These are phyloP conservation scores for Neurospora sp. DNA, from an alignment of 495 filamentous ascomycete genomes.

Conservation along the genomic window DNA sequence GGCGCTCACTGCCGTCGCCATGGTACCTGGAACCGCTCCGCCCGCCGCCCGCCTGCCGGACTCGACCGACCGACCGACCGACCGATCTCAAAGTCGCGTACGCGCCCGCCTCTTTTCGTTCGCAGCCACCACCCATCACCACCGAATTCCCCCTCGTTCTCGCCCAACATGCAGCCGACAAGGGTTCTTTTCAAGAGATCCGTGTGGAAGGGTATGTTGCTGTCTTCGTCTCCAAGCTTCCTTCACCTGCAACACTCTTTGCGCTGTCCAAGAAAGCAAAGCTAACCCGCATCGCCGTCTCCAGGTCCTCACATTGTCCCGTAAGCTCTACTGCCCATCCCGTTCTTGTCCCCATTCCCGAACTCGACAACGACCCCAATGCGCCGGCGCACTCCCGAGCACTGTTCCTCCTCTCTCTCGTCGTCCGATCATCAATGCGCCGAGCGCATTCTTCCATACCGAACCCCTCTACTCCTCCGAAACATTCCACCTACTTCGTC, in stretches of 20 bases:
- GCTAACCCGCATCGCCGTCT: conserved; percentile 1
- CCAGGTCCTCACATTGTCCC: conserved; percentile 63
- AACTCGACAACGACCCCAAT: background rate
- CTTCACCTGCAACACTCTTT: background rate
- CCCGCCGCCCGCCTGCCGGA: background rate
- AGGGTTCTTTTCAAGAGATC: conserved; percentile 43
- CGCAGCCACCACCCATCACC: background rate
- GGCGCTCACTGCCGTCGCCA: background rate
- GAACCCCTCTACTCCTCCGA: no score
- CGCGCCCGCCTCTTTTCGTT: background rate
- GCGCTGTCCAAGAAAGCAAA: conserved; percentile 6
- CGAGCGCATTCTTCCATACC: no score
- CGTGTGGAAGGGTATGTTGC: conserved; percentile 44
- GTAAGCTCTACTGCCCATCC: conserved; percentile 32
- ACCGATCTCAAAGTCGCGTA: background rate
- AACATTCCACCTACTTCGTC: no score
- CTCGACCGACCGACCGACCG: background rate
- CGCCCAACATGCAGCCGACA: conserved; percentile 43
- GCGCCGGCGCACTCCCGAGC: background rate
- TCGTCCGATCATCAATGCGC: background rate
- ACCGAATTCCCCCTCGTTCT: background rate
- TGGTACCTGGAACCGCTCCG: background rate
- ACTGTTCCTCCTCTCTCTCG: background rate
- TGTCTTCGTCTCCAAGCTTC: background rate
- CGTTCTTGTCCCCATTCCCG: background rate